Conservation (phyloP, 108 stramenopile species). For the Fragilaria crotonensis region DNA sequence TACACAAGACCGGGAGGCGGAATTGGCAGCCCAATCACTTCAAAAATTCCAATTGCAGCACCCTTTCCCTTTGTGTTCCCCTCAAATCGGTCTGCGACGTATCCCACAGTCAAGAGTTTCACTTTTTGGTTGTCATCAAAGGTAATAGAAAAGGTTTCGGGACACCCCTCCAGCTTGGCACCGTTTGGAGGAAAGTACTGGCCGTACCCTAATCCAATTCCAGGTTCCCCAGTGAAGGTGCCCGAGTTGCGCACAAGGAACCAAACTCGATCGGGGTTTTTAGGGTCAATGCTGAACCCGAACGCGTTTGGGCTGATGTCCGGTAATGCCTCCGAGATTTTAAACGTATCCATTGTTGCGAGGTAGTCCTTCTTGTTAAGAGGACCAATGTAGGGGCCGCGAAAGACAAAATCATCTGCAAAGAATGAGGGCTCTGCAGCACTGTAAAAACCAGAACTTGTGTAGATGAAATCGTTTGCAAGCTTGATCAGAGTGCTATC, state of each 20-base stretch:
- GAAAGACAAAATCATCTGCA: slow-evolving; percentile 62
- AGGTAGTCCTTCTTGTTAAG: slow-evolving; percentile 42
- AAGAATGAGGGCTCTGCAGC: too few relatives aligned
- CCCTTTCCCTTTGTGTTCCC: slow-evolving; percentile 35
- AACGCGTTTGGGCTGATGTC: slow-evolving; percentile 41
- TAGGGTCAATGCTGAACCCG: slow-evolving; percentile 45
- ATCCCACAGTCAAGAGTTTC: slow-evolving; percentile 23
- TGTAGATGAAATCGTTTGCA: too few relatives aligned
- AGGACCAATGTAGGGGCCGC: slow-evolving; percentile 52
- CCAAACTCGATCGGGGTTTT: slow-evolving; percentile 38
- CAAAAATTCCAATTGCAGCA: slow-evolving; percentile 30
- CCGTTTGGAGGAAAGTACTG: slow-evolving; percentile 13
- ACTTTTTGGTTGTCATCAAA: slow-evolving; percentile 30
- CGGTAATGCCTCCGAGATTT: slow-evolving; percentile 37
- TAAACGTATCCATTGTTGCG: slow-evolving; percentile 18
- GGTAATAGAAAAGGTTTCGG: slow-evolving; percentile 27
- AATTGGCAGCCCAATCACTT: slow-evolving; percentile 31
- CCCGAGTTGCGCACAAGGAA: slow-evolving; percentile 32
- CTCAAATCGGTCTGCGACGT: slow-evolving; percentile 39
- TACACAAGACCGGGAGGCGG: too few relatives aligned
- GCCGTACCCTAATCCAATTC: slow-evolving; percentile 1
- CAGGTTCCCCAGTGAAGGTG: slow-evolving; percentile 21
- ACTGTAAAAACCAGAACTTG: too few relatives aligned
- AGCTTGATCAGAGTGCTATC: too few relatives aligned
- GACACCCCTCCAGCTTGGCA: slow-evolving; percentile 16